Percentiles rank a stretch among this genome's conserved stretches.
These are phyloP conservation scores for Colletotrichum sp. DNA, from an alignment of 2,329 filamentous ascomycete genomes.

Conservation along the genomic window DNA sequence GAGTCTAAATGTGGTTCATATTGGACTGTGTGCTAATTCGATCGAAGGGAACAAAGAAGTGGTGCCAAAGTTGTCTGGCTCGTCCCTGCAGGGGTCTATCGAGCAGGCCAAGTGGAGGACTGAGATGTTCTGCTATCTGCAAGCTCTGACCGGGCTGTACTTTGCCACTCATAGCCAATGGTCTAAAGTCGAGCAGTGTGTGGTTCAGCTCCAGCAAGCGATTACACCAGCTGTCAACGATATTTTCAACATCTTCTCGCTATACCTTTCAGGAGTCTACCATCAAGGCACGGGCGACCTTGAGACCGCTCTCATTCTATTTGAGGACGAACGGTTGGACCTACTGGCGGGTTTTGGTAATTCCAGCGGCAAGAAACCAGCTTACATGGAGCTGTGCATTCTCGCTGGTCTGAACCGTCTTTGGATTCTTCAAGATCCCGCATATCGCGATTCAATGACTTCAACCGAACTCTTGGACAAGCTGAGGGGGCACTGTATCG, in stretches of 20 bases:
- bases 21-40: neutral
- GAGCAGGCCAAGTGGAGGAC: constrained; percentile 67
- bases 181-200: constrained; percentile 63
- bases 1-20: constrained; percentile 7
- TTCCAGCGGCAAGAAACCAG: constrained; percentile 48
- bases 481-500: constrained; percentile 70
- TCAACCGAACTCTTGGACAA: constrained; percentile 67
- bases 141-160: constrained; percentile 74
- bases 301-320: constrained; percentile 69
- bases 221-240: constrained; percentile 19
- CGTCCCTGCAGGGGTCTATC: constrained; percentile 63
- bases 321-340: constrained; percentile 65
- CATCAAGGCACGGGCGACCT: constrained; percentile 79
- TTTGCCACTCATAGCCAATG: constrained; percentile 75
- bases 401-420: constrained; percentile 72
- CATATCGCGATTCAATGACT: constrained; percentile 60
- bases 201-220: constrained; percentile 55
- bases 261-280: constrained; percentile 79
- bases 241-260: constrained; percentile 56
- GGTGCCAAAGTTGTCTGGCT: constrained; percentile 42
- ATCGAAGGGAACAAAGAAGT: constrained; percentile 24
- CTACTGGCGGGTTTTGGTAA: constrained; percentile 47
- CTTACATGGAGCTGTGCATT: constrained; percentile 68
- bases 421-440: constrained; percentile 72
- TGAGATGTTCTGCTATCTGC: constrained; percentile 70